A percentile compares a stretch with the other conserved stretches of the same genome.
Evolutionary conservation across 805 yeast species (phyloP).

Genomic region (Kodamaea sagamina): DNA sequence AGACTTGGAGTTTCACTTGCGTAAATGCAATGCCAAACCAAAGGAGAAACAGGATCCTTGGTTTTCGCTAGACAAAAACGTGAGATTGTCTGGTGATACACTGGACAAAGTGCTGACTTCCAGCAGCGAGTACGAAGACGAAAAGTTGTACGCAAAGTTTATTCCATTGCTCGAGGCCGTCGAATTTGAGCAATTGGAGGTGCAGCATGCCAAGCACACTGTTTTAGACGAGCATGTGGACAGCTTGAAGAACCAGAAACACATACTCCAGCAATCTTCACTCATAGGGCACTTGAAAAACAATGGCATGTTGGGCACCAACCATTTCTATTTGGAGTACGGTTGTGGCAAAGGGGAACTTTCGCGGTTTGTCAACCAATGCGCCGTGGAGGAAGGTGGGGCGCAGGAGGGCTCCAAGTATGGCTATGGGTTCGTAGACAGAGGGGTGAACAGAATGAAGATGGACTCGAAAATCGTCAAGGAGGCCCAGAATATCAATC

Average conservation of each 20-base stretch:
- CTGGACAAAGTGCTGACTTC: conserved; percentile 12
- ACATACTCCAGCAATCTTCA: conserved; percentile 80
- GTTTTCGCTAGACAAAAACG: conserved; percentile 53
- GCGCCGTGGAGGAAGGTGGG: conserved; percentile 28
- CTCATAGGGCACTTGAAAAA: conserved; percentile 65
- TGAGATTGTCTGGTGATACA: conserved; percentile 16
- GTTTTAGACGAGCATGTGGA: conserved; percentile 44
- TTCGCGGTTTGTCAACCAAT: conserved; percentile 57
- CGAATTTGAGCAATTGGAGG: conserved; percentile 21
- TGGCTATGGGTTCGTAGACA: conserved; percentile 66
- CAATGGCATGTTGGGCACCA: conserved; percentile 37
- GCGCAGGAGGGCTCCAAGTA: conserved; percentile 14
- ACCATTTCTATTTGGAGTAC: conserved; percentile 62
- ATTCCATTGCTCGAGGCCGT: conserved; percentile 19
- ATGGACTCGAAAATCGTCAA: conserved; percentile 66
- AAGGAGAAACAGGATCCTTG: conserved; percentile 46
- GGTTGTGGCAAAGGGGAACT: conserved; percentile 93
- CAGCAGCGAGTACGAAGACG: conserved; percentile 20
- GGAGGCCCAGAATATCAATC: conserved; percentile 39
- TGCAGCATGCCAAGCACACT: conserved; percentile 22
- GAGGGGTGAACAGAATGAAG: conserved; percentile 77
- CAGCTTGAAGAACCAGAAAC: conserved; percentile 63
- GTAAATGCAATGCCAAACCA: conserved; percentile 57
- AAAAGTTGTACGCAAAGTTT: conserved; percentile 18
- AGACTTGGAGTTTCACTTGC: conserved; percentile 56